Evolutionary conservation across 495 filamentous ascomycete genomes (phyloP), one percentile per base, ranked within the genome.

Genomic region (Penicillium taxi): DNA sequence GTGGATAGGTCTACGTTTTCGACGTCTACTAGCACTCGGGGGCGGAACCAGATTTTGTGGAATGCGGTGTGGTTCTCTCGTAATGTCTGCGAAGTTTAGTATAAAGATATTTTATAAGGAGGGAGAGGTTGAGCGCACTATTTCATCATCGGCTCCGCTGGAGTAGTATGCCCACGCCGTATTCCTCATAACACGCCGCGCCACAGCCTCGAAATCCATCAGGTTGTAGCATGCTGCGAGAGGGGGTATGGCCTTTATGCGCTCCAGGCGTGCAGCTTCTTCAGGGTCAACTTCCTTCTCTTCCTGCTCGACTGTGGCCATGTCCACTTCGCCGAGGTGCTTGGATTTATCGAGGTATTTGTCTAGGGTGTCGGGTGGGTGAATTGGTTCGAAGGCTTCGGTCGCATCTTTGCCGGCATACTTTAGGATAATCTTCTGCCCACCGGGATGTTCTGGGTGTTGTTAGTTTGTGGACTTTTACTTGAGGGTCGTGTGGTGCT

Each of bases 41-140:
- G 90, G 12, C 89, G 77, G 67, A 96, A 96, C 90, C 90, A 96
- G 62, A 96, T 89, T 52, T 90, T 88, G 65, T 96, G 90, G 67
- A 81, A 98, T 18, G 93, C 91, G 7, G 80, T 76, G 66, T 94
- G 90, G 64, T 98, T 98, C 64, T 98, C 93, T 34, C 91, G 79
- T 75, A 98, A 73, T 1, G 91, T 96, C 86, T 94, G 25, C 25
- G 19, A 17, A 35, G 22, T 26, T 41, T 27, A 34, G 18, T 32
- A 22, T 42, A 7, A 17, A 11, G 15, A 9, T 6, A 12, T 2
- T 16, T 16, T 35, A 2, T 6, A 11, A 26, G 19, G 32, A 3
- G 12, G 13, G 14, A 17, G 13, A 5, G 3, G 0, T 9, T 9
- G 18, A n/a, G 67, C 80, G 44, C 59, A 91, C 86, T 64, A 98